Conservation (phyloP, 164 flowering plant genomes). For the Stephania cephalantha region DNA sequence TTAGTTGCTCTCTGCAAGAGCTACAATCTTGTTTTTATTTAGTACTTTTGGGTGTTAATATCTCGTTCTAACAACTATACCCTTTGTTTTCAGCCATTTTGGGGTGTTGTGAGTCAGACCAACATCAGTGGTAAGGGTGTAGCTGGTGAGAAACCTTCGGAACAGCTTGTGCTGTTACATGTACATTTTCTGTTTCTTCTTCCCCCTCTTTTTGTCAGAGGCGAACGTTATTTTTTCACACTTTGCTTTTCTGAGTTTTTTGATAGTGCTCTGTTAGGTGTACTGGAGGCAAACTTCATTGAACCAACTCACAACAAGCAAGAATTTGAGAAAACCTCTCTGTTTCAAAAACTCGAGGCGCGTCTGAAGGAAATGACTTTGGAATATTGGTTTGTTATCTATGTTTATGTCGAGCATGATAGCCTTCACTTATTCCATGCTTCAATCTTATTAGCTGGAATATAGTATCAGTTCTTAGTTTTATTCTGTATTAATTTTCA, state of each 20-base stretch:
- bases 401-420: neutral
- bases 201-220: neutral
- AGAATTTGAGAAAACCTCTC: conserved; percentile 87
- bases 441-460: neutral
- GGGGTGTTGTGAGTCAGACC: conserved; percentile 54
- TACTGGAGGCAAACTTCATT: conserved; percentile 83
- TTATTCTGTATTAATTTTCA: neutral
- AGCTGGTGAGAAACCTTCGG: conserved; percentile 53
- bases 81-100: conserved; percentile 65
- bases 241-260: conserved; percentile 3
- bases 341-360: conserved; percentile 76
- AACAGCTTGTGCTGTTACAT: neutral
- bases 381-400: conserved; percentile 74
- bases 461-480: neutral
- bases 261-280: conserved; percentile 41
- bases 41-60: neutral
- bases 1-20: neutral
- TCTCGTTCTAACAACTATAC: neutral
- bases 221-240: neutral
- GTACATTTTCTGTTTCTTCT: neutral
- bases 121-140: conserved; percentile 74
- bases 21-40: neutral
- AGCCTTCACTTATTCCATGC: neutral
- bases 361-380: conserved; percentile 85
- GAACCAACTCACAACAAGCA: conserved; percentile 94